Evolutionary conservation across 1,139 yeast species (phyloP), one percentile per base, ranked within the genome.

Genomic region (Scheffersomyces parashehatae): DNA sequence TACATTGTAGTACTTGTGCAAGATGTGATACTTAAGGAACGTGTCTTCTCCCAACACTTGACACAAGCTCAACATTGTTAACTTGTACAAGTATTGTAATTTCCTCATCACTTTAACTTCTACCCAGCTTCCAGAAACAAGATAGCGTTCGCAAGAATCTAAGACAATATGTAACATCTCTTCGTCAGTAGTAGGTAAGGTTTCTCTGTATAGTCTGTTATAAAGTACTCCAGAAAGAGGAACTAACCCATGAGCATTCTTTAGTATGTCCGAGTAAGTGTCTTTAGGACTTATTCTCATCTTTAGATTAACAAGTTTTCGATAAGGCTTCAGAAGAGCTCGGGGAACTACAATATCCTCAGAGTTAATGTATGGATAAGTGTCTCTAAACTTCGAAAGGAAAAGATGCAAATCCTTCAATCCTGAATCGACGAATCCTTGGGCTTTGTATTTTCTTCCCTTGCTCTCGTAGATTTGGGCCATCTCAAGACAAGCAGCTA

Each of bases 51-150:
- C 58, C 32, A 48, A 36, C 4, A 50, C 43, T 26, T 51, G 48
- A 28, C 51, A 42, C 41, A 55, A 40, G 40, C 57, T 54, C 12
- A 52, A 46, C 31, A 64, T 51, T 10, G 55, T 52, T 15, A 62
- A 45, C 42, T 60, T 60, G 50, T 68, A 70, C 39, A 68, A 39
- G 39, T 52, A 55, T 39, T 61, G 63, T 12, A 65, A 41, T 28
- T 53, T 52, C 24, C 60, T 51, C 52, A 43, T 46, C 24, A 62
- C 38, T 29, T 52, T 53, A 9, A 55, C 53, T 39, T 69, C 71
- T n/a, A 58, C 57, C 57, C 67, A 60, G 46, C 61, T 68, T 2
- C 70, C 73, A 5, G 54, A 35, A 2, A 67, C 59, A 40, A 73
- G 57, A 44, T 62, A 49, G 10, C 56, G 48, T 47, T 73, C 77